phyloP scores from a whole-genome alignment of 148 eudicot genomes.

The Rhododendron griersonianum region DNA sequence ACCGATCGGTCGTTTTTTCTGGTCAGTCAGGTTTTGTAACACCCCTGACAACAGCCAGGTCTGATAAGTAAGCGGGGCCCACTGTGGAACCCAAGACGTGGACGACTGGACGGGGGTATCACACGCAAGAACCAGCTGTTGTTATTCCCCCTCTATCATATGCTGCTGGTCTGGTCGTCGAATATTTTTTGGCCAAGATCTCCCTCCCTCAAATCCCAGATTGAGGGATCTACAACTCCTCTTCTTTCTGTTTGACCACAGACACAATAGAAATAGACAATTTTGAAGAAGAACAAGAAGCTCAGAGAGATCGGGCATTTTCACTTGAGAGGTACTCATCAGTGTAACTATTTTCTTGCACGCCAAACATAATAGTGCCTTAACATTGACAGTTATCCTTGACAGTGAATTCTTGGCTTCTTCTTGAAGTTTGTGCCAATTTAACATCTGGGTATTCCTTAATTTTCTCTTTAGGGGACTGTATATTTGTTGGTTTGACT shows the following conservation, averaged over 20 bases:
- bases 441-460: conserved; percentile 14
- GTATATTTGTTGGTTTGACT: conserved; percentile 9
- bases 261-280: background rate
- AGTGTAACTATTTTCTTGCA: background rate
- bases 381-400: conserved; percentile 2
- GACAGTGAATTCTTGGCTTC: conserved; percentile 6
- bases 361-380: conserved; percentile 6
- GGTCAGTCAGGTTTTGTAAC: no score
- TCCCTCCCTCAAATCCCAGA: background rate
- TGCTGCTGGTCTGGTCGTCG: background rate
- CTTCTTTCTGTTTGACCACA: background rate
- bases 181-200: conserved; percentile 24
- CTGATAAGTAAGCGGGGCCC: conserved; percentile 10
- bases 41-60: background rate
- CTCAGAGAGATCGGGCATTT: conserved; percentile 15
- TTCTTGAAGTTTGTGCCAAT: conserved; percentile 12
- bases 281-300: background rate
- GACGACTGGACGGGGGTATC: conserved; percentile 4
- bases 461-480: background rate
- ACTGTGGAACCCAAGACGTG: conserved; percentile 1
- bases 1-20: no score
- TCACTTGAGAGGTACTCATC: conserved; percentile 20
- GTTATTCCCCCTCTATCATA: background rate
- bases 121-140: conserved; percentile 17
- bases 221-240: conserved; percentile 1